These are phyloP conservation scores for Erucastrum elatum DNA, from an alignment of 345 rosid species.

Conservation along the genomic window DNA sequence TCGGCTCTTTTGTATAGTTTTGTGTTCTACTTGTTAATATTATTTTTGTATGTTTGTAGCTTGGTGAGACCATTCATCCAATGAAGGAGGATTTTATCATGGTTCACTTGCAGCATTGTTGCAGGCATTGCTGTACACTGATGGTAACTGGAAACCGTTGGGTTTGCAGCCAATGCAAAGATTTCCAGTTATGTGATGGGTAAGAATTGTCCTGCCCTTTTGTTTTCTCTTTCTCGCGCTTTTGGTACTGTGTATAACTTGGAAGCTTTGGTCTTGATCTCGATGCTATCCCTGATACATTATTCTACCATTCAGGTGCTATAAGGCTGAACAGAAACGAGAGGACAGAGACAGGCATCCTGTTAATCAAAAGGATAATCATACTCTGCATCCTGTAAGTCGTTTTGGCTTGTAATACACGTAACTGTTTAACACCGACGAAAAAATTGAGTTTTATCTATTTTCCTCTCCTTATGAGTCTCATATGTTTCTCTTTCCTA, in stretches of 20 bases:
- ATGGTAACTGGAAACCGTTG: constrained; percentile 41
- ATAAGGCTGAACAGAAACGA: constrained; percentile 76
- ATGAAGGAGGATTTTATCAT: constrained; percentile 99
- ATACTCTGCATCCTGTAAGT: constrained; percentile 54
- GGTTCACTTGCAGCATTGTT: constrained; percentile 95
- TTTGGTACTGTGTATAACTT: neutral
- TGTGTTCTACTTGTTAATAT: constrained; percentile 11
- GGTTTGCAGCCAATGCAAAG: neutral
- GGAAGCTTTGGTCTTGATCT: too few relatives aligned
- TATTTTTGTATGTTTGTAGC: constrained; percentile 43
- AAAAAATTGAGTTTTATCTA: too few relatives aligned
- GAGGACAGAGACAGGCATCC: constrained; percentile 96
- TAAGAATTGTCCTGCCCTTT: constrained; percentile 46
- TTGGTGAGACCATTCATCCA: constrained; percentile 95
- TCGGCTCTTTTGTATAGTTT: neutral
- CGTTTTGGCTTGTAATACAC: neutral
- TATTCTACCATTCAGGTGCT: constrained; percentile 60
- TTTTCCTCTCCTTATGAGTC: too few relatives aligned
- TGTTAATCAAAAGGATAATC: constrained; percentile 71
- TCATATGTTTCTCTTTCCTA: neutral
- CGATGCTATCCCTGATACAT: too few relatives aligned
- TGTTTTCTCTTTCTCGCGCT: neutral
- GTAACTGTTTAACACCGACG: neutral
- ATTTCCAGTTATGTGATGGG: constrained; percentile 26
- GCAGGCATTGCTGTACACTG: constrained; percentile 81